Base-by-base conservation (phyloP, 1,139 yeast genomes). In the Protomyces macrosporus region DNA sequence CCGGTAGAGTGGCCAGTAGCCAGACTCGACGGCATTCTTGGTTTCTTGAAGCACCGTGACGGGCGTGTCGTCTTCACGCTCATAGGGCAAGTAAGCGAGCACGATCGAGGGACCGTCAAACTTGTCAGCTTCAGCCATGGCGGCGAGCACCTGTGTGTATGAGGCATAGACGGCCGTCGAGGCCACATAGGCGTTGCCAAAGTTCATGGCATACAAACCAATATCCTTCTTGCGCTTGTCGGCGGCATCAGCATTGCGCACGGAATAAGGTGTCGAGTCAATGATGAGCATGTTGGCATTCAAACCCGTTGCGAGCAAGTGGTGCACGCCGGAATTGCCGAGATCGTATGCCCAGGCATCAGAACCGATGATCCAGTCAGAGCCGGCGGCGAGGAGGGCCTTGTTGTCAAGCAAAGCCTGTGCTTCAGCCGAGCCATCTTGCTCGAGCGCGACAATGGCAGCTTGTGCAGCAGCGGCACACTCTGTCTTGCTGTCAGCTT, bases 261-360 rank as follows among this genome's bases (percentile, higher is more conserved):
- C 79, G 32, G 81, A 75, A 70, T 83, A 85, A n/a, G 97, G 95
- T 72, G 90, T 93, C n/a, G 95, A 87, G 74, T 91, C 98, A 71
- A 91, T 86, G 65, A 93, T 80, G 72, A 91, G 82, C 83, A 91
- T 82, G 75, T 93, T 93, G 70, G 91, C 77, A 72, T 90, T 88
- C 73, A 85, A 81, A 55, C 87, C 87, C 0, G 93, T 85, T 40
- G 90, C 77, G 57, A 91, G 78, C 14, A 90, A 86, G 72, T 86
- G 87, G 75, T 93, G 98, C 62, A 91, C 88, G 74, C 98, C 97
- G 9, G 96, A 87, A 68, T 88, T 81, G 50, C 98, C 98, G 70
- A 89, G 79, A 77, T 91, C 98, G 73, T 87, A 90, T 30, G 97
- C 83, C 98, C 98, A 91, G 40, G 95, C 84, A 75, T 91, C 98